phyloP scores from a whole-genome alignment of 1,284 basidiomycete species.

The Vanrija pseudolonga region DNA sequence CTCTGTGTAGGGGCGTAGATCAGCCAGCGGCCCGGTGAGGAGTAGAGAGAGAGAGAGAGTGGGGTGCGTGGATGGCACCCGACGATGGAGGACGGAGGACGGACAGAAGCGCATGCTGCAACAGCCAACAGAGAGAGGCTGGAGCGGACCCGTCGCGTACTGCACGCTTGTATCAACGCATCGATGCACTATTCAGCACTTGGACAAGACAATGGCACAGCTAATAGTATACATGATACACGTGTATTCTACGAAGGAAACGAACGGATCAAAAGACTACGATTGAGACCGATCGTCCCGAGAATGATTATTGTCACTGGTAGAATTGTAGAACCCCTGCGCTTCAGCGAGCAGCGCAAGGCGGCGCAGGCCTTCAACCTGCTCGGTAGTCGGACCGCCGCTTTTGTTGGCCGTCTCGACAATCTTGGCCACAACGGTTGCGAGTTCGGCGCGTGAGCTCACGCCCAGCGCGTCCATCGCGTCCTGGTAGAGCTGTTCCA shows the following conservation, averaged over 20 bases:
- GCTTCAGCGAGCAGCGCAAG: conserved; percentile 12
- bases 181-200: conserved; percentile 31
- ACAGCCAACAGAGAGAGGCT: background rate
- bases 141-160: conserved; percentile 3
- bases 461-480: conserved; percentile 16
- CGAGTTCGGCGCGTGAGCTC: conserved; percentile 8
- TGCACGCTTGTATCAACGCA: conserved; percentile 31
- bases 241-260: no score
- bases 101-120: background rate
- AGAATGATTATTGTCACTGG: background rate
- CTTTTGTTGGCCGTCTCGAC: conserved; percentile 8
- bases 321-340: background rate
- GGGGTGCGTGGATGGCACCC: background rate
- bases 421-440: conserved; percentile 9
- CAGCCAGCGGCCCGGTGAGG: background rate
- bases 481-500: conserved; percentile 15
- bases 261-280: no score
- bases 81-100: background rate
- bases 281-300: background rate
- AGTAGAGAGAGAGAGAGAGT: background rate
- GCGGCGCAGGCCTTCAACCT: conserved; percentile 16
- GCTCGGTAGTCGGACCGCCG: conserved; percentile 8
- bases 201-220: background rate
- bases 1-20: background rate
- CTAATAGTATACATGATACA: background rate